Evolutionary conservation across 768 basidiomycete genomes (phyloP).

Genomic region (Tulasnella calospora): DNA sequence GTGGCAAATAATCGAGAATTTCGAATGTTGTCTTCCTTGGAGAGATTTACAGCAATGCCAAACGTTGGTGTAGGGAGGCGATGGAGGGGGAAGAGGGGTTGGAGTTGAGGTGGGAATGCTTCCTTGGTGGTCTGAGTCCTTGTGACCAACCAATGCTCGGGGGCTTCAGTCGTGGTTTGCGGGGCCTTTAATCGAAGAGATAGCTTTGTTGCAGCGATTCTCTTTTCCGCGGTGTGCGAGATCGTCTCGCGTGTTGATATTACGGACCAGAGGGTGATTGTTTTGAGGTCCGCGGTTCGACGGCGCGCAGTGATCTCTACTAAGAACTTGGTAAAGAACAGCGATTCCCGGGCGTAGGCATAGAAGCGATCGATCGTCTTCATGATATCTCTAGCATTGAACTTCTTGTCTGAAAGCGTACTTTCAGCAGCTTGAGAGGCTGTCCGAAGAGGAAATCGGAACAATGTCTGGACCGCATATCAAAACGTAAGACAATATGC

Average conservation of each 20-base stretch:
- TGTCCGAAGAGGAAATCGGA: conserved; percentile 46
- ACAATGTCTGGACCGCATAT: conserved; percentile 42
- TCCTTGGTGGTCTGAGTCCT: too few species aligned
- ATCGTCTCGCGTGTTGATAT: neutral
- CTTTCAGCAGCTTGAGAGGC: conserved; percentile 29
- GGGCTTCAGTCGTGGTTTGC: too few species aligned
- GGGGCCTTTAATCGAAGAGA: neutral
- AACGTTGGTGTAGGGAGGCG: conserved; percentile 5
- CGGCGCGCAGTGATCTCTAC: neutral
- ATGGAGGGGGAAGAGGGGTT: neutral
- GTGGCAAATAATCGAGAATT: neutral
- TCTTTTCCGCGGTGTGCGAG: neutral
- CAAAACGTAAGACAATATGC: conserved; percentile 9
- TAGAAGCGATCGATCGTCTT: neutral
- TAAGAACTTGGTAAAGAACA: conserved; percentile 6
- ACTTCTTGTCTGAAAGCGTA: neutral
- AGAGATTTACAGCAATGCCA: neutral
- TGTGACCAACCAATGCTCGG: neutral
- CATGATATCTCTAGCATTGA: neutral
- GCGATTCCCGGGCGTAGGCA: neutral
- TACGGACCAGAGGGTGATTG: neutral
- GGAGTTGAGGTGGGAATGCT: neutral
- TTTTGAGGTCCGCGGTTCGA: neutral
- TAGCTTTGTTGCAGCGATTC: neutral
- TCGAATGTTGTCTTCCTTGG: neutral